phyloP scores from a whole-genome alignment of 2,329 filamentous ascomycete genomes.

The Verticillium nubilum region DNA sequence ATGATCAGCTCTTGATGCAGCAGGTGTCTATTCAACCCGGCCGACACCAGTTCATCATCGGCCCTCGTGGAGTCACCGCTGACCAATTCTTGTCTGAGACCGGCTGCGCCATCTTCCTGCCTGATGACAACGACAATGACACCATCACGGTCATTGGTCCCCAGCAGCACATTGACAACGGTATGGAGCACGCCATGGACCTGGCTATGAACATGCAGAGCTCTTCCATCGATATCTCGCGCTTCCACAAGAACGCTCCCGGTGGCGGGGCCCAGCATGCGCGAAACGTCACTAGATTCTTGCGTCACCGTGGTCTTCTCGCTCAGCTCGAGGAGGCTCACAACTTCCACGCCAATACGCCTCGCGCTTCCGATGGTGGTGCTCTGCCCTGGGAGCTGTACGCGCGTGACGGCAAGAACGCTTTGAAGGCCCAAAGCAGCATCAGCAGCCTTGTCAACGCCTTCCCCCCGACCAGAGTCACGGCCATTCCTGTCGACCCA shows the following conservation, averaged over 20 bases:
- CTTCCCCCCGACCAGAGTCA: conserved; percentile 68
- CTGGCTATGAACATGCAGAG: conserved; percentile 83
- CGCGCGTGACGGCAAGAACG: conserved; percentile 78
- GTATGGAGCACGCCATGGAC: conserved; percentile 79
- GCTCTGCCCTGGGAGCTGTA: conserved; percentile 83
- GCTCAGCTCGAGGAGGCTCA: conserved; percentile 75
- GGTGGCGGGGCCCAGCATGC: conserved; percentile 73
- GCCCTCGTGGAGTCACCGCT: conserved; percentile 70
- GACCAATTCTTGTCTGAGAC: conserved; percentile 88
- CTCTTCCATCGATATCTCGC: conserved; percentile 75
- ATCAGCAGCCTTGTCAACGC: conserved; percentile 68
- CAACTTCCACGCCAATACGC: conserved; percentile 82
- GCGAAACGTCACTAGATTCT: conserved; percentile 79
- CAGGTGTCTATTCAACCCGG: conserved; percentile 79
- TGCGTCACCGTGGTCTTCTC: conserved; percentile 76
- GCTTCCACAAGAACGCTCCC: conserved; percentile 70
- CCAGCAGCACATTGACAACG: conserved; percentile 64
- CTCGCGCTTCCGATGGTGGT: conserved; percentile 56
- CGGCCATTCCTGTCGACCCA: conserved; percentile 62
- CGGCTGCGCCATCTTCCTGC: conserved; percentile 82
- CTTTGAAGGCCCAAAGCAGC: conserved; percentile 67
- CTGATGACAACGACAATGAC: conserved; percentile 72
- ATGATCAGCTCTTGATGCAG: conserved; percentile 68
- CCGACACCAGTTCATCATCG: conserved; percentile 92
- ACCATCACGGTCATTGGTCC: conserved; percentile 82